Conservation (phyloP, 805 yeast species). For the Komagataella ulmi region DNA sequence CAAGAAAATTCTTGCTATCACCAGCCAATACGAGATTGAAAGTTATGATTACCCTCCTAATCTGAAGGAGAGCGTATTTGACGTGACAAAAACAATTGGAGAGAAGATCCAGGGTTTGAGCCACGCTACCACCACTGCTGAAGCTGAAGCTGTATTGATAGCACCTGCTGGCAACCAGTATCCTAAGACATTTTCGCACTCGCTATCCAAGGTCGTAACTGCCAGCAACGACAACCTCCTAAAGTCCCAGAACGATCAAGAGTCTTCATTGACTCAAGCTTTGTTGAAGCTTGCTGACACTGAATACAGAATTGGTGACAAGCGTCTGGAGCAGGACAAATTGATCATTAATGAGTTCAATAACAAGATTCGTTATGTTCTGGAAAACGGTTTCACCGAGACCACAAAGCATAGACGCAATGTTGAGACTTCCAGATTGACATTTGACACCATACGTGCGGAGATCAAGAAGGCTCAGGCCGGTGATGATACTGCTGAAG, state of each 20-base stretch:
- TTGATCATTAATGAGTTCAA: constrained; percentile 48
- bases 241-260: constrained; percentile 4
- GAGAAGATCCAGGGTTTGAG: constrained; percentile 46
- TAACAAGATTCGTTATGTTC: constrained; percentile 32
- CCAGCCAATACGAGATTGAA: constrained; percentile 57
- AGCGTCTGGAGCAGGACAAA: constrained; percentile 59
- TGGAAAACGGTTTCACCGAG: constrained; percentile 46
- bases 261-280: constrained; percentile 29
- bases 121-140: constrained; percentile 52
- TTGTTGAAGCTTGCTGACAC: constrained; percentile 40
- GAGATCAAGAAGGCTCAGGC: constrained; percentile 27
- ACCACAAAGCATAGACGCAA: constrained; percentile 48
- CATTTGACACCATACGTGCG: constrained; percentile 57
- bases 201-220: constrained; percentile 42
- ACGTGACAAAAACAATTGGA: constrained; percentile 44
- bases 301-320: constrained; percentile 51
- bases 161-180: constrained; percentile 20
- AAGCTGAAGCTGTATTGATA: constrained; percentile 43
- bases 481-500: constrained; percentile 22
- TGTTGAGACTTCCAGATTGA: constrained; percentile 58
- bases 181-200: constrained; percentile 68
- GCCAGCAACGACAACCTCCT: constrained; percentile 23
- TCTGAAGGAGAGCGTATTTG: constrained; percentile 48
- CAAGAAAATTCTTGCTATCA: constrained; percentile 33
- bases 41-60: constrained; percentile 80